These are phyloP conservation scores for Panicum virgatum DNA, from an alignment of 202 grass and related monocot genomes.

Conservation along the genomic window DNA sequence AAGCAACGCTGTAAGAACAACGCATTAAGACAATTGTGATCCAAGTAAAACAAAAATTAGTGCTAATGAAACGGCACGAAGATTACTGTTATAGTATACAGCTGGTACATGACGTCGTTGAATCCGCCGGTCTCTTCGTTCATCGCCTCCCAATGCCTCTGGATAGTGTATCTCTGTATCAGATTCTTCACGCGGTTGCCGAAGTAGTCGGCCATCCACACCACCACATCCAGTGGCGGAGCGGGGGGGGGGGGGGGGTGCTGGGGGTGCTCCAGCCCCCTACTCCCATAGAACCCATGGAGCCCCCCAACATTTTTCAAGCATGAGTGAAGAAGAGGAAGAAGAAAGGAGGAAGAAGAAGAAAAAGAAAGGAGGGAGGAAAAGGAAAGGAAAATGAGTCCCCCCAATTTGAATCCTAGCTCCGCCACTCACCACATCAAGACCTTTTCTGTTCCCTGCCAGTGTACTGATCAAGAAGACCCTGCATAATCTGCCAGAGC, in stretches of 20 bases:
- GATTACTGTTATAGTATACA: constrained; percentile 65
- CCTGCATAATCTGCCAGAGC: constrained; percentile 66
- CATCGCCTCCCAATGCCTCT: constrained; percentile 68
- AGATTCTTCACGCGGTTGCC: constrained; percentile 65
- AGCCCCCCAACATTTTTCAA: too few species aligned
- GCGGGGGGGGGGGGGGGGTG: too few species aligned
- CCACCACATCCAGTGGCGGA: constrained; percentile 49
- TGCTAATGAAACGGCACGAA: not conserved
- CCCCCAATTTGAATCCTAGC: too few species aligned
- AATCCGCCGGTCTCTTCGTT: constrained; percentile 73
- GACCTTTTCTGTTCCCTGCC: constrained; percentile 46
- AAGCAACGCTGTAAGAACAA: not conserved
- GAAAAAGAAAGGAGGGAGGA: too few species aligned
- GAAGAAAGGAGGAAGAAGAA: too few species aligned
- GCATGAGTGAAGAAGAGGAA: too few species aligned
- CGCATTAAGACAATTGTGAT: not conserved
- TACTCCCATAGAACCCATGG: too few species aligned
- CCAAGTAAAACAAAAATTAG: not conserved
- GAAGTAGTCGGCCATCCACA: constrained; percentile 75
- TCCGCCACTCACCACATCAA: constrained; percentile 54
- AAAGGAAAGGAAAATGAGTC: too few species aligned
- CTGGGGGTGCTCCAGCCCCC: too few species aligned
- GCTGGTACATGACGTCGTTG: constrained; percentile 66
- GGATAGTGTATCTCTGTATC: constrained; percentile 52
- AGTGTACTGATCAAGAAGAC: constrained; percentile 73